Evolutionary conservation across 2,329 filamentous ascomycete genomes (phyloP).

Genomic region (Fusarium kyushuense): DNA sequence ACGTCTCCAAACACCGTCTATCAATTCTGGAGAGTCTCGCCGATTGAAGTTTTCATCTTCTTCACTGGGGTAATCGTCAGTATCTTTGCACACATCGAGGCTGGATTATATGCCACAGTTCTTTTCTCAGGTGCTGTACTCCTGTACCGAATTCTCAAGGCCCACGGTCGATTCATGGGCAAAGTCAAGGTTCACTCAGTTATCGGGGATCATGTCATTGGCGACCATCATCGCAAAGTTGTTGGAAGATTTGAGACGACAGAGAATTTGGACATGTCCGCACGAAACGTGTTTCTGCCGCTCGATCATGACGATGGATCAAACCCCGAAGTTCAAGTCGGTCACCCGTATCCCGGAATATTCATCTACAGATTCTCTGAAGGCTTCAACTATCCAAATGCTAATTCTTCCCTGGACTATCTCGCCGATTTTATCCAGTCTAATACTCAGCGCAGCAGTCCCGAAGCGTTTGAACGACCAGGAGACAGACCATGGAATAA

Average conservation of each 20-base stretch:
- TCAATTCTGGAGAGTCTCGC: conserved; percentile 94
- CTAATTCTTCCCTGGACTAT: conserved; percentile 87
- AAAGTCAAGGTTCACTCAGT: conserved; percentile 77
- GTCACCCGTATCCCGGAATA: conserved; percentile 87
- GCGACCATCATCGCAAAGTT: conserved; percentile 65
- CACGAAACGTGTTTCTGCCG: conserved; percentile 87
- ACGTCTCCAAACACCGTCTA: conserved; percentile 92
- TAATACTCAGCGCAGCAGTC: conserved; percentile 81
- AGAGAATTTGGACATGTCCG: conserved; percentile 60
- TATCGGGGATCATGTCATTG: conserved; percentile 78
- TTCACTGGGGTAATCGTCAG: conserved; percentile 92
- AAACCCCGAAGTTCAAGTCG: conserved; percentile 84
- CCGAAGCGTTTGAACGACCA: conserved; percentile 70
- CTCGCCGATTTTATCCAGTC: conserved; percentile 75
- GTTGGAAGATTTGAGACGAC: conserved; percentile 70
- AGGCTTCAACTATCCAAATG: conserved; percentile 96
- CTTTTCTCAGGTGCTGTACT: conserved; percentile 80
- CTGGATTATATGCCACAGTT: conserved; percentile 91
- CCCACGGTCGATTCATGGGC: conserved; percentile 86
- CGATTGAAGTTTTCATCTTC: conserved; percentile 91
- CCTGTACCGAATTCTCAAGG: conserved; percentile 85
- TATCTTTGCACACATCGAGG: conserved; percentile 88
- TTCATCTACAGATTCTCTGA: conserved; percentile 97
- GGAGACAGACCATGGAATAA: conserved; percentile 97
- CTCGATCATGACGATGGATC: conserved; percentile 89